These are phyloP conservation scores for Trichothecium sympodiale DNA, from an alignment of 2,329 filamentous ascomycete genomes.

Conservation along the genomic window DNA sequence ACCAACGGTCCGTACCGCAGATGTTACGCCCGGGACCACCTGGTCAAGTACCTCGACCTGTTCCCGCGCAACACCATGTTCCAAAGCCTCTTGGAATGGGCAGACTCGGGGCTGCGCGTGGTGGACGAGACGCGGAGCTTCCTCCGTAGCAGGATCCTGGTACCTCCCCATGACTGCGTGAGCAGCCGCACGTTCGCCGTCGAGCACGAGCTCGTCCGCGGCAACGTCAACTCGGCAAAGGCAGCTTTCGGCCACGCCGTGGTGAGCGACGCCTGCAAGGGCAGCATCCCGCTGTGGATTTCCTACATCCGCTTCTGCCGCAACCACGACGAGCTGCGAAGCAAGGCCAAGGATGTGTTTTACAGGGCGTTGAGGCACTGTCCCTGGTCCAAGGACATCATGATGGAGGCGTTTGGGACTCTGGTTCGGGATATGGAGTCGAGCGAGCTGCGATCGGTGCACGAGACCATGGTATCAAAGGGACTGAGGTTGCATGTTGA, in stretches of 20 bases:
- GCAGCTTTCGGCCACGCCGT: constrained; percentile 43
- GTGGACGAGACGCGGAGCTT: constrained; percentile 66
- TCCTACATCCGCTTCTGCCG: constrained; percentile 38
- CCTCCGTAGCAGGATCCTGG: constrained; percentile 41
- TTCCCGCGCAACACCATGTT: constrained; percentile 74
- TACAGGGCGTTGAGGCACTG: constrained; percentile 35
- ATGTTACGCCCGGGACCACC: constrained; percentile 47
- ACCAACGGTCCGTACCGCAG: constrained; percentile 56
- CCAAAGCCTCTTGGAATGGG: constrained; percentile 60
- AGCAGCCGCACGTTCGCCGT: constrained; percentile 38
- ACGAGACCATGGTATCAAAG: constrained; percentile 34
- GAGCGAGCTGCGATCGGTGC: constrained; percentile 36
- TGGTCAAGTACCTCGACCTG: constrained; percentile 46
- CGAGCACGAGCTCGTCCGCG: constrained; percentile 34
- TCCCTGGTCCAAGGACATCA: constrained; percentile 36
- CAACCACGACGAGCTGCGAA: constrained; percentile 20
- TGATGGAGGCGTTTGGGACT: constrained; percentile 40
- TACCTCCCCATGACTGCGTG: constrained; percentile 26
- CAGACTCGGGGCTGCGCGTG: constrained; percentile 60
- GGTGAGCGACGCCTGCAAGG: constrained; percentile 23
- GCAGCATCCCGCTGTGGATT: constrained; percentile 35
- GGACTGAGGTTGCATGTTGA: constrained; percentile 40
- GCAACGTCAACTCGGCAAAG: constrained; percentile 36
- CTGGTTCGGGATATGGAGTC: constrained; percentile 31
- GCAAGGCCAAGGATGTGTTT: constrained; percentile 34